Conservation (phyloP, 2,329 filamentous ascomycete species). For the Diaporthe velutina region DNA sequence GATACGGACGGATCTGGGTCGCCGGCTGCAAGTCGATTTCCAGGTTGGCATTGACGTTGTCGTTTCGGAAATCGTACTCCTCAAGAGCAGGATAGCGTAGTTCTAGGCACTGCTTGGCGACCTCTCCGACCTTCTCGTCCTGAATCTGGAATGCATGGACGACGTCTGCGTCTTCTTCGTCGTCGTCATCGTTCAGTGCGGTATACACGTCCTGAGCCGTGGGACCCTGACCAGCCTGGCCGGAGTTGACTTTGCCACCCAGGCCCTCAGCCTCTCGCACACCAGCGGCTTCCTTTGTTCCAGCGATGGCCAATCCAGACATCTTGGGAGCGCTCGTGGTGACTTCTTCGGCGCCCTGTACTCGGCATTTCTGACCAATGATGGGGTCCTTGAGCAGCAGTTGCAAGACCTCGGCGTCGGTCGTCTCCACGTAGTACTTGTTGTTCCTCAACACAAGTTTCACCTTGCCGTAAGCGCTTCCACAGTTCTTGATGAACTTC, state of each 20-base stretch:
- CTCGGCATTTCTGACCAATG: slow-evolving; percentile 79
- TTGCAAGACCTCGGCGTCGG: slow-evolving; percentile 86
- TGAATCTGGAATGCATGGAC: slow-evolving; percentile 95
- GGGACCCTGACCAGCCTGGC: slow-evolving; percentile 62
- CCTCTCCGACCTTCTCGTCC: slow-evolving; percentile 83
- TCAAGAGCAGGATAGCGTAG: slow-evolving; percentile 91
- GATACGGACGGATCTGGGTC: slow-evolving; percentile 92
- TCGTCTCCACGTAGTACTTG: slow-evolving; percentile 90
- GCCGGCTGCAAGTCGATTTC: slow-evolving; percentile 93
- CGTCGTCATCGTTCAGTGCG: slow-evolving; percentile 81
- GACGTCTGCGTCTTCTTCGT: slow-evolving; percentile 82
- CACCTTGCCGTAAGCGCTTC: slow-evolving; percentile 91
- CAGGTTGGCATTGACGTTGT: slow-evolving; percentile 88
- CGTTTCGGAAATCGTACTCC: slow-evolving; percentile 97
- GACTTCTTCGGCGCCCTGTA: slow-evolving; percentile 79
- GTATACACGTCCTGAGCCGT: slow-evolving; percentile 79
- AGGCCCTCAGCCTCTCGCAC: slow-evolving; percentile 77
- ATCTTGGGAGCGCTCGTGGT: slow-evolving; percentile 88
- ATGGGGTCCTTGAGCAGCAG: slow-evolving; percentile 83
- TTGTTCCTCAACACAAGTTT: slow-evolving; percentile 94
- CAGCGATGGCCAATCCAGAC: slow-evolving; percentile 89
- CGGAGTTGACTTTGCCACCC: slow-evolving; percentile 49
- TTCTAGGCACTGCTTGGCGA: slow-evolving; percentile 90
- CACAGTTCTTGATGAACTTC: slow-evolving; percentile 83
- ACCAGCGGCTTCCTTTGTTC: slow-evolving; percentile 92